A percentile compares a stretch with the other conserved stretches of the same genome.
Conservation (phyloP, 2,329 filamentous ascomycete species). For the Clonostachys solani region DNA sequence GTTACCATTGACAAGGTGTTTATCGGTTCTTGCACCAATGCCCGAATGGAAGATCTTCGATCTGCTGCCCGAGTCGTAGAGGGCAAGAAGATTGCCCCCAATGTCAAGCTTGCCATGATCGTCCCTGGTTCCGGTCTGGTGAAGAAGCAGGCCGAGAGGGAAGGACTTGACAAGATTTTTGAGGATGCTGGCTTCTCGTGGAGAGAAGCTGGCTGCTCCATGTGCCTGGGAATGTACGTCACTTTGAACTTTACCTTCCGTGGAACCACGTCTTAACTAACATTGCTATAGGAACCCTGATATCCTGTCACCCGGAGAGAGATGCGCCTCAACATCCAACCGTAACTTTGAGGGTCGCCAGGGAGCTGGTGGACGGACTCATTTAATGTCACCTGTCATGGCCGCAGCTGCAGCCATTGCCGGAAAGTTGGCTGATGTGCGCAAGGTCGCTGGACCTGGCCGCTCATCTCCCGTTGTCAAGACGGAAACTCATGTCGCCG, state of each 20-base stretch:
- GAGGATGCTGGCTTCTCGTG: conserved; percentile 90
- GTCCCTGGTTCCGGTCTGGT: conserved; percentile 94
- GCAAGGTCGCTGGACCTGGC: conserved; percentile 64
- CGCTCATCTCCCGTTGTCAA: neutral
- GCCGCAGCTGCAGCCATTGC: conserved; percentile 86
- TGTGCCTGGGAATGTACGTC: conserved; percentile 82
- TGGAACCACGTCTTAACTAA: neutral
- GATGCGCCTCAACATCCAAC: conserved; percentile 93
- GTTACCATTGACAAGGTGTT: conserved; percentile 93
- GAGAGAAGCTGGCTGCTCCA: conserved; percentile 97
- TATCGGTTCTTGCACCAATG: conserved; percentile 97
- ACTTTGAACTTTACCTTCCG: neutral
- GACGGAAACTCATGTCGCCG: conserved; percentile 46
- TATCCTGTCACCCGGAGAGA: conserved; percentile 86
- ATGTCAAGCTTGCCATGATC: conserved; percentile 92
- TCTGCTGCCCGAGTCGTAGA: conserved; percentile 82
- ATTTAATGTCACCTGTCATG: conserved; percentile 97
- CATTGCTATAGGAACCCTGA: conserved; percentile 70
- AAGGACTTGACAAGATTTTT: conserved; percentile 93
- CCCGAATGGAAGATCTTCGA: conserved; percentile 90
- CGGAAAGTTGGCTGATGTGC: conserved; percentile 88
- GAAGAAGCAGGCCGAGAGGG: conserved; percentile 84
- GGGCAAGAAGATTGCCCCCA: conserved; percentile 80
- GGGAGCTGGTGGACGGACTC: conserved; percentile 85
- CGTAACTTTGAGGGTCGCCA: conserved; percentile 97